Evolutionary conservation across 106 monocot species (phyloP).

Genomic region (Allium fistulosum): DNA sequence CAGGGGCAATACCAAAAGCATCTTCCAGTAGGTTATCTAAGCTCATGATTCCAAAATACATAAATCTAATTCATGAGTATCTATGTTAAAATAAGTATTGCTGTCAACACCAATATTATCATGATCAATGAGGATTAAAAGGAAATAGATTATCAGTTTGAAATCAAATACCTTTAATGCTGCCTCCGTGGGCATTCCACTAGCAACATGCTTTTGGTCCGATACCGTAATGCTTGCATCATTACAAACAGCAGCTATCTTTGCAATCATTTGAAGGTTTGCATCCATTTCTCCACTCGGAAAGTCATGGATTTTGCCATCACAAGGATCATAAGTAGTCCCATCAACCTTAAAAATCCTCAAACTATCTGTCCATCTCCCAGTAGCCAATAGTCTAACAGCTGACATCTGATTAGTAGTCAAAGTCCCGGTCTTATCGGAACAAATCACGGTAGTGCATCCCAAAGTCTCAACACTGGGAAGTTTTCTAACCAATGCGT

Average conservation of each 20-base stretch:
- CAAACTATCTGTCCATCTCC: conserved; percentile 31
- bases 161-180: conserved; percentile 56
- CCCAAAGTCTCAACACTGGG: conserved; percentile 87
- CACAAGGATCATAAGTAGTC: conserved; percentile 73
- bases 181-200: conserved; percentile 89
- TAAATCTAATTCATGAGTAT: too few species aligned
- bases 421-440: conserved; percentile 57
- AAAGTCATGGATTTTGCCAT: conserved; percentile 73
- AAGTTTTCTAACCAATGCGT: conserved; percentile 62
- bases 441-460: conserved; percentile 26
- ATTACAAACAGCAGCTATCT: conserved; percentile 76
- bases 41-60: too few species aligned
- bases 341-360: conserved; percentile 73
- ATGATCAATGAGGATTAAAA: too few species aligned
- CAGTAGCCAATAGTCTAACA: conserved; percentile 67
- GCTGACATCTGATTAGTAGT: conserved; percentile 95
- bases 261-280: conserved; percentile 79
- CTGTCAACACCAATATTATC: too few species aligned
- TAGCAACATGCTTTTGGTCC: conserved; percentile 62
- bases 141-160: too few species aligned
- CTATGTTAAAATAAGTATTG: too few species aligned
- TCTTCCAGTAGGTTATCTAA: too few species aligned
- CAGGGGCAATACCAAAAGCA: too few species aligned
- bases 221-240: conserved; percentile 59
- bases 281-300: conserved; percentile 49